Evolutionary conservation across 75 land plant genomes (phyloP), one percentile per base, ranked within the genome.

Genomic region (Adiantum capillusveneris): DNA sequence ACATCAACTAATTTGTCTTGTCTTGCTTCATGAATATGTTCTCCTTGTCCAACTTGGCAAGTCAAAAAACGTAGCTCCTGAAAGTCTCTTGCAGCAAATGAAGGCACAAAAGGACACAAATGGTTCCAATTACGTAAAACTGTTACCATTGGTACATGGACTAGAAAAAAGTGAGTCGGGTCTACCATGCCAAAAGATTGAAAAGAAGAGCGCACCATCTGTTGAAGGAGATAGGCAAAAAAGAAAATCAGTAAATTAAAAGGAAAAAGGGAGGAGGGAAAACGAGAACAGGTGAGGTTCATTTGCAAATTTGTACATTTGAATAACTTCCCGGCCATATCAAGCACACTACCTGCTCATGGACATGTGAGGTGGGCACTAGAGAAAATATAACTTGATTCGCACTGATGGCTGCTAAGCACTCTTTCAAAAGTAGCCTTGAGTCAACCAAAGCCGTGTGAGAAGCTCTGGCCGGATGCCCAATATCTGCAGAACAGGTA

Each of bases 181-280:
- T 46, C 50, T 21, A 46, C 50, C 50, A 46, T 46, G 17, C 50
- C 50, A 21, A 46, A 46, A 46, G 50, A 46, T 46, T 46, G 18
- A 21, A 46, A 46, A 18, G 50, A 46, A 5, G 18, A 2, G 6
- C 50, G 22, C 17, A 46, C 50, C 18, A 46, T 21, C 50, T 46
- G 22, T 46, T 18, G n/a, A n/a, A n/a, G n/a, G n/a, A 46, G 2
- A 46, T 46, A 18, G 14, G 3, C 6, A 46, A 46, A 21, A n/a
- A 46, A 6, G 3, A 46, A 17, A 25, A 6, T 53, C 25, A 53
- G 6, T 13, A 11, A 7, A 53, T 2, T 27, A 24, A 2, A 53
- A 19, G 28, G 3, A 53, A 53, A 25, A 14, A 53, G 50, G 22
- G 50, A 17, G 50, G 22, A 46, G 14, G 12, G 2, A 46, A 5